Conservation (phyloP, 495 filamentous ascomycete species). For the Lindgomyces ingoldianus region DNA sequence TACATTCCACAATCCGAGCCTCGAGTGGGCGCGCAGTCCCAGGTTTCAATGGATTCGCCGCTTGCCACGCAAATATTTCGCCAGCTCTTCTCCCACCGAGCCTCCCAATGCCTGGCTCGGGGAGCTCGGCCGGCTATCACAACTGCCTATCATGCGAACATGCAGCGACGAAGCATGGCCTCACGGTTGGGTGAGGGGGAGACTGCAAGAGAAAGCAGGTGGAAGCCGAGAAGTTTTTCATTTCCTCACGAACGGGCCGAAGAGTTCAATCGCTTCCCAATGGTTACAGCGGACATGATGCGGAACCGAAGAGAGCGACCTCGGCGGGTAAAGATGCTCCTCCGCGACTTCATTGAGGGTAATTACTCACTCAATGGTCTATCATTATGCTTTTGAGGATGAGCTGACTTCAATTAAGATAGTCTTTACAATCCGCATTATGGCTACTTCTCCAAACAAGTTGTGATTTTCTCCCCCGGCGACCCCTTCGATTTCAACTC, state of each 20-base stretch:
- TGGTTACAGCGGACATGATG: slow-evolving; percentile 79
- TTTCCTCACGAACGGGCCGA: slow-evolving; percentile 73
- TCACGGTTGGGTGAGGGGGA: slow-evolving; percentile 11
- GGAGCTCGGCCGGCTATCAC: slow-evolving; percentile 17
- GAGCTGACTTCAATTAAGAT: slow-evolving; percentile 55
- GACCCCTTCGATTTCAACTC: slow-evolving; percentile 88
- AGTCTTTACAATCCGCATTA: slow-evolving; percentile 96
- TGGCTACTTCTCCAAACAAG: slow-evolving; percentile 97
- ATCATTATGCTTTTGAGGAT: background rate
- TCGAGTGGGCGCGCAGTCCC: background rate
- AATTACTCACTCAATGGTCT: slow-evolving; percentile 28
- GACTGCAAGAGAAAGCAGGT: slow-evolving; percentile 55
- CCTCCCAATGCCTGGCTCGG: slow-evolving; percentile 46
- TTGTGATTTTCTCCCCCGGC: slow-evolving; percentile 90
- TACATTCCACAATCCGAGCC: background rate
- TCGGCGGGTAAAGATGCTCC: slow-evolving; percentile 89
- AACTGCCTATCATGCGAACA: slow-evolving; percentile 8
- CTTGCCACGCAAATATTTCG: slow-evolving; percentile 76
- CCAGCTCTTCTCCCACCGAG: slow-evolving; percentile 74
- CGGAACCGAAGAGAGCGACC: slow-evolving; percentile 72
- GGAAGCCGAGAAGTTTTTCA: slow-evolving; percentile 76
- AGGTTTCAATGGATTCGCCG: slow-evolving; percentile 73
- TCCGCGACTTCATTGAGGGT: slow-evolving; percentile 98
- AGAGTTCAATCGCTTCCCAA: slow-evolving; percentile 77
- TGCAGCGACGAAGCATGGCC: slow-evolving; percentile 23